phyloP scores from a whole-genome alignment of 2,329 filamentous ascomycete genomes.

The Pseudofabraea citricarpa region DNA sequence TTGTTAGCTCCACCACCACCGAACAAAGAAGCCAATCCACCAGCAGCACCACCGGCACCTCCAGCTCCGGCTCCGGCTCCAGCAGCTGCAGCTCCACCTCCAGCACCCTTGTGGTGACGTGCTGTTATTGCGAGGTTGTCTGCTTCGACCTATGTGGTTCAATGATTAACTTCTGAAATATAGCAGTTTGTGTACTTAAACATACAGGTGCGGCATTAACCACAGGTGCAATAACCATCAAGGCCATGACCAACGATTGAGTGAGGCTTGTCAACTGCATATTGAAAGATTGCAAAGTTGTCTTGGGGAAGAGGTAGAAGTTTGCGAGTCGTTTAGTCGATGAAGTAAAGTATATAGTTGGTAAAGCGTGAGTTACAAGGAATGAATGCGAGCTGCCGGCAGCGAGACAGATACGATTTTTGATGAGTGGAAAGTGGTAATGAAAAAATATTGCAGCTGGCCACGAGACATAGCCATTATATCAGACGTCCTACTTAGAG shows the following conservation, averaged over 20 bases:
- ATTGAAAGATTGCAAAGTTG: slow-evolving; percentile 1
- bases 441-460: neutral
- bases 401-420: neutral
- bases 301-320: neutral
- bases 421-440: neutral
- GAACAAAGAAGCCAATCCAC: too few relatives aligned
- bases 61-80: too few relatives aligned
- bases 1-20: too few relatives aligned
- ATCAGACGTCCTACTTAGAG: neutral
- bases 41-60: too few relatives aligned
- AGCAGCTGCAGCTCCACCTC: slow-evolving; percentile 7
- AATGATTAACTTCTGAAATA: neutral
- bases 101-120: slow-evolving; percentile 11
- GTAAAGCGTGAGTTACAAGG: neutral
- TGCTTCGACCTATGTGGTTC: neutral
- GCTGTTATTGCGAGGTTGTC: slow-evolving; percentile 4
- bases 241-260: slow-evolving; percentile 7
- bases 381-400: slow-evolving; percentile 1
- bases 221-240: slow-evolving; percentile 5
- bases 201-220: slow-evolving; percentile 9
- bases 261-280: slow-evolving; percentile 10
- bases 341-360: slow-evolving; percentile 1
- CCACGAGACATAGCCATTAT: too few relatives aligned
- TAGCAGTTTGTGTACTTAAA: neutral
- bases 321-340: too few relatives aligned